Base-by-base conservation (phyloP, 768 basidiomycete genomes). In the Ramaria sp. region DNA sequence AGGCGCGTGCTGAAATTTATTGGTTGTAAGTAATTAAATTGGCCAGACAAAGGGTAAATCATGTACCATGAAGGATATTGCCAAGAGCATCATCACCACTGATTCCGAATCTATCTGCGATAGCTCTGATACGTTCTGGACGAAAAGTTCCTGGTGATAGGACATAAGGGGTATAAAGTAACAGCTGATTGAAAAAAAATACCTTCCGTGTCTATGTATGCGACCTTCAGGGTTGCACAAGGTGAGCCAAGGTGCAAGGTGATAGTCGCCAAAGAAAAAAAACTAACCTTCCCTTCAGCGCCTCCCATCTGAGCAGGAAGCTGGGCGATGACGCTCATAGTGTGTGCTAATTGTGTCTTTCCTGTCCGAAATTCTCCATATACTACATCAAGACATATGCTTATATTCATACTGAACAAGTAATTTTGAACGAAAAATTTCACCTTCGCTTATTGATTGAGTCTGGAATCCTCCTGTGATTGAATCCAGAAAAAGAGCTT, bases 351-450 rank as follows among this genome's bases (percentile, higher is more conserved):
- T 67, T 98, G 95, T 5, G 94, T 96, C 71, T 95, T 94, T 31
- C 94, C 94, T 0, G 95, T 97, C 33, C 94, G 81, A 69, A 88
- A 97, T 70, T 98, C 94, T 46, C 95, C 94, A 65, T 92, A 98
- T 1, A 97, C 93, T 91, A 58, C 15, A 27, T 22, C 13, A 30
- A 22, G 12, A 15, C 37, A 31, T 53, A 58, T 20, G 30, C 33
- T 19, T 7, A 30, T 17, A 27, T 30, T 2, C 22, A 30, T 9
- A 2, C 11, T 22, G 50, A 20, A 45, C 13, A 11, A 19, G 22
- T 13, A 54, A 12, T 59, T 7, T n/a, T 33, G 42, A 22, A 52
- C 37, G 24, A 52, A 46, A 50, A 33, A 27, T 46, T 2, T 37
- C 19, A 31, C 89, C 90, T 80, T 97, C 94, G 3, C 91, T 87